Percentiles rank a stretch among this genome's conserved stretches.
Conservation (phyloP, 2,329 filamentous ascomycete species). For the Xylariaceae sp. region DNA sequence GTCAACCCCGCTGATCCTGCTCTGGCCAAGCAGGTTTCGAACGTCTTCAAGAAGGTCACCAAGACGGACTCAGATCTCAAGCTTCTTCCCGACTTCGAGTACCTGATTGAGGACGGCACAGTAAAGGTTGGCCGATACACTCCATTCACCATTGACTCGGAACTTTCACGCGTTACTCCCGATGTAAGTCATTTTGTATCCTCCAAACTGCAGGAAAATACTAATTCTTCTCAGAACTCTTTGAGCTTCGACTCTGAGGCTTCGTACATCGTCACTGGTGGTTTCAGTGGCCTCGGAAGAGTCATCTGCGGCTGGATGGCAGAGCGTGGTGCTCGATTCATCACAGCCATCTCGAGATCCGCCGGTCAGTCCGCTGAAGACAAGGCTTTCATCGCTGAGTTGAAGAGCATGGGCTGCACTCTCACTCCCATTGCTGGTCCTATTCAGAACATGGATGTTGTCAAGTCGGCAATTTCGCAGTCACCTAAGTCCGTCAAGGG, state of each 20-base stretch:
- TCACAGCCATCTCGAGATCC: constrained; percentile 32
- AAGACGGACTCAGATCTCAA: no score
- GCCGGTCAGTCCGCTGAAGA: constrained; percentile 24
- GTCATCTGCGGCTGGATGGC: constrained; percentile 32
- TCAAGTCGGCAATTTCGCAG: background rate
- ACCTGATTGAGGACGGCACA: no score
- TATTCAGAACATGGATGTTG: background rate
- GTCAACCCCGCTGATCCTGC: no score
- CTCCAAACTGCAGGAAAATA: no score
- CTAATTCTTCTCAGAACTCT: no score
- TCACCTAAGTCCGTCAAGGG: constrained; percentile 16
- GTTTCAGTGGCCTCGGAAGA: constrained; percentile 34
- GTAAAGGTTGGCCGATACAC: no score
- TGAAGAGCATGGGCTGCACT: background rate
- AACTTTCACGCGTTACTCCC: no score
- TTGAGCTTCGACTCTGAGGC: constrained; percentile 2
- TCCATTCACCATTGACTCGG: no score
- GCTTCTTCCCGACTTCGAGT: no score
- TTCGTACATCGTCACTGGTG: constrained; percentile 33
- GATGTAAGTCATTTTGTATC: no score
- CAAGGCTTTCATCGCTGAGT: background rate
- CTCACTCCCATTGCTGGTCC: background rate
- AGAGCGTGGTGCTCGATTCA: constrained; percentile 27
- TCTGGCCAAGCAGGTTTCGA: no score
- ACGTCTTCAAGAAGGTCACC: no score